Percentiles rank a stretch among this genome's conserved stretches.
These are phyloP conservation scores for Penicillium psychrofluorescens DNA, from an alignment of 495 filamentous ascomycete genomes.

Conservation along the genomic window DNA sequence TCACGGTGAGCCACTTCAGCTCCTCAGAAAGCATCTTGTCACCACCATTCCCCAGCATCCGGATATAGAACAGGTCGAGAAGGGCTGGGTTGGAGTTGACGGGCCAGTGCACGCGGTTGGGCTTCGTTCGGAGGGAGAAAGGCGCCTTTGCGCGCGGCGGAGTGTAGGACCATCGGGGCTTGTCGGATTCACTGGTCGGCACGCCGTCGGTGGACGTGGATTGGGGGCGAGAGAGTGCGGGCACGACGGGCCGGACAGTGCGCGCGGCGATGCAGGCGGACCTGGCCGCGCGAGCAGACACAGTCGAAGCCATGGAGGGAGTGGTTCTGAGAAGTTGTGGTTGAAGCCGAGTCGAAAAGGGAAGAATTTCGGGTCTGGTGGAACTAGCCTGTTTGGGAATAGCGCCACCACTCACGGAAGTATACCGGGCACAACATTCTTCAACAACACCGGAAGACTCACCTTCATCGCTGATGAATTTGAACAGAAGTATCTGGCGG, in stretches of 20 bases:
- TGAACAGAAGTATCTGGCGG: too few species aligned
- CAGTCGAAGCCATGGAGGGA: constrained; percentile 30
- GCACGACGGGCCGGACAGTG: constrained; percentile 8
- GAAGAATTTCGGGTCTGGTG: constrained; percentile 18
- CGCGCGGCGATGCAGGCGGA: constrained; percentile 23
- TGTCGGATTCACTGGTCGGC: constrained; percentile 26
- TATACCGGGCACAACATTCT: too few species aligned
- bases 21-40: constrained; percentile 74
- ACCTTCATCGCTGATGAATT: too few species aligned
- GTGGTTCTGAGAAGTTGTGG: constrained; percentile 9
- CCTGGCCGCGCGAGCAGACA: constrained; percentile 29
- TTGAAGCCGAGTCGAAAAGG: constrained; percentile 12
- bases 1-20: constrained; percentile 93
- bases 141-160: constrained; percentile 71
- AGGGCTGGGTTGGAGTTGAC: constrained; percentile 68
- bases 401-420: background rate
- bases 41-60: constrained; percentile 62
- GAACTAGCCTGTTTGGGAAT: too few species aligned
- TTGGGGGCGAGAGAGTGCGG: constrained; percentile 20
- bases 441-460: too few species aligned
- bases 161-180: constrained; percentile 77
- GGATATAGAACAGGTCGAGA: constrained; percentile 68
- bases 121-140: constrained; percentile 43
- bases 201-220: constrained; percentile 16
- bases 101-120: constrained; percentile 44